Evolutionary conservation across 2,329 filamentous ascomycete genomes (phyloP), one percentile per base, ranked within the genome.

Genomic region (Pseudogymnoascus sp.): DNA sequence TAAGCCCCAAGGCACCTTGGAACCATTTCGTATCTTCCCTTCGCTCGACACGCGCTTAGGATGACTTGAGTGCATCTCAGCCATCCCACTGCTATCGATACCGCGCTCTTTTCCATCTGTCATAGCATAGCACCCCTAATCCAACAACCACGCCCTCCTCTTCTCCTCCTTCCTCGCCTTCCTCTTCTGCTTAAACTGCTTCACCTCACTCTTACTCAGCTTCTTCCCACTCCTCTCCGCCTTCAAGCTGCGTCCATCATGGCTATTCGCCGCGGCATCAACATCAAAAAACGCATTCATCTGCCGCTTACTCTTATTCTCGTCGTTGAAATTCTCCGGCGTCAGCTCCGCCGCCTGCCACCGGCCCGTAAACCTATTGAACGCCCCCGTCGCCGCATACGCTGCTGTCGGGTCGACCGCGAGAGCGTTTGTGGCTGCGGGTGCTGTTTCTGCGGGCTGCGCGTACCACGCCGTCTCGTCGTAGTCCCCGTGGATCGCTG

Each of bases 241-340:
- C 75, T 93, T 95, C 62, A 99, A 78, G 71, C 92, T 97, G 62
- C 88, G 84, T 1, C 94, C 94, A 68, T 96, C 88, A 70, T 99
- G 92, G 62, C 84, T 84, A 71, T 96, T 97, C 4, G 92, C 93
- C 2, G 91, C 92, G 4, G 91, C 90, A 73, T 97, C 92, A 43
- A 97, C 92, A 71, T 99, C 93, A 73, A 97, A 99, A 75, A 88
- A 97, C 39, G 91, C 90, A 71, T 90, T 89, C 88, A 97, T 89
- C 76, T 97, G 94, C 47, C 94, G 82, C 59, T 80, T 81, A 63
- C 88, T 88, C 79, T 96, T 97, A 71, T 90, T 89, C 71, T 95
- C 91, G 70, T 96, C 91, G 67, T 85, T 88, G 77, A 92, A 88
- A 59, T 86, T 83, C 60, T 94, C 90, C 1, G 90, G 84, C 2